Base-by-base conservation (phyloP, 148 eudicot species). In the Dianthus caryophyllus region DNA sequence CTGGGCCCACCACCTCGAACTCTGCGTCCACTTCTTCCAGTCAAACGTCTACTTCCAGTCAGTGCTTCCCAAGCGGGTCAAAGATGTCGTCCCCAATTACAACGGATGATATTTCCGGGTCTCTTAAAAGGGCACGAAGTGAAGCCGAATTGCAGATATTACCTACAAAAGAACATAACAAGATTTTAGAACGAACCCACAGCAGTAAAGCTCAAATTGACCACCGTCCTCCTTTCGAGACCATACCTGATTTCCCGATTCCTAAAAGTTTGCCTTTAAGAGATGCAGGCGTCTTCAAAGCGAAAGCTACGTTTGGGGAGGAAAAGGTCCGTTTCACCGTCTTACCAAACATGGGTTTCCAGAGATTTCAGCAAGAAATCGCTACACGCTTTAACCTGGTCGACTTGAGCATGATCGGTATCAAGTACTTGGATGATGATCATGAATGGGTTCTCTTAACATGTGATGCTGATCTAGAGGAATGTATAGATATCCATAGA, bases 391-490 rank as follows among this genome's bases (percentile, higher is more conserved):
- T 83, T 55, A 74, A 67, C 27, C 65, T 87, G 11, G 85, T 73
- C 3, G 85, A 81, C 38, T 46, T 76, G 41, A 77, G 75, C 70
- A 78, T 60, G 48, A 66, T 89, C 33, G 81, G 81, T 48, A 58
- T 89, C 56, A 89, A 84, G 76, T 89, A 89, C 61, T 79, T 89
- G 75, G 97, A 91, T 43, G 96, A 91, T 57, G 97, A 91, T 50
- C 74, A 72, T 5, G 97, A 91, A 73, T 91, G 97, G 97, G 91
- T 91, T 57, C 95, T 91, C 36, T 73, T 91, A 70, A 88, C 96
- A 24, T 91, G 97, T 61, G 89, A 91, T 71, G 97, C 75, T 51
- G 91, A 86, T 76, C 80, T 85, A 69, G 92, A 87, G 68, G 91
- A 89, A 69, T 89, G 96, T 66, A 69, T 83, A 55, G 91, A 89